Base-by-base conservation (phyloP, 106 monocot species). In the Phalaenopsis equestris region DNA sequence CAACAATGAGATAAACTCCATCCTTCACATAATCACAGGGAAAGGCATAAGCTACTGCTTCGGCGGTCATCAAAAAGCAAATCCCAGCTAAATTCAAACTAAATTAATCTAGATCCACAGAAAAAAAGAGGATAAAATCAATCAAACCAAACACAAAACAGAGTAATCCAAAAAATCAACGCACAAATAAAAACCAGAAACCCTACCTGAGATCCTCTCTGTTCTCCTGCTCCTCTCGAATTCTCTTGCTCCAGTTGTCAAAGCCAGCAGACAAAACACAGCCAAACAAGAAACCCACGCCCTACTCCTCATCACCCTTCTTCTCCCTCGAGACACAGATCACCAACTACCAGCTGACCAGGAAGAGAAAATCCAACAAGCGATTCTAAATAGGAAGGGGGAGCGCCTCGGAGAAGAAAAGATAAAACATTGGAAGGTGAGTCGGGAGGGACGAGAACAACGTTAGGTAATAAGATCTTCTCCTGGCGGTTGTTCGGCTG, bases 141-240 rank as follows among this genome's bases (percentile, higher is more conserved):
- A 74, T 16, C 12, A 4, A 23, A 74, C 8, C 74, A 74, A 74
- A n/a, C 1, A 74, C 8, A 18, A 43, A 18, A 15, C 14, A 39
- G 10, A 36, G 6, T 39, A 38, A 70, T 61, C 12, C 70, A 70
- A 37, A 9, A 70, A 70, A 3, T 3, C 37, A 38, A 3, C 14
- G 18, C n/a, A n/a, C 0, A 41, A 70, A 70, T 39, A 14, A 61
- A 39, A 9, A 4, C 70, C 9, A 70, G 12, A 43, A 38, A 68
- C 67, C 74, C 4, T 73, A 90, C 90, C 90, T 77, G 87, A 87
- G 49, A 90, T 90, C 79, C 90, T 85, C 85, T 90, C 90, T 42
- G 90, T 90, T 56, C 65, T 78, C 76, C 78, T 78, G 46, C 81
- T 82, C 72, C 70, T 68, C 55, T 81, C 67, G 38, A 81, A 18